A percentile compares a stretch with the other conserved stretches of the same genome.
Evolutionary conservation across 352 stramenopile genomes (phyloP).

Genomic region (Blastocystis sp.): DNA sequence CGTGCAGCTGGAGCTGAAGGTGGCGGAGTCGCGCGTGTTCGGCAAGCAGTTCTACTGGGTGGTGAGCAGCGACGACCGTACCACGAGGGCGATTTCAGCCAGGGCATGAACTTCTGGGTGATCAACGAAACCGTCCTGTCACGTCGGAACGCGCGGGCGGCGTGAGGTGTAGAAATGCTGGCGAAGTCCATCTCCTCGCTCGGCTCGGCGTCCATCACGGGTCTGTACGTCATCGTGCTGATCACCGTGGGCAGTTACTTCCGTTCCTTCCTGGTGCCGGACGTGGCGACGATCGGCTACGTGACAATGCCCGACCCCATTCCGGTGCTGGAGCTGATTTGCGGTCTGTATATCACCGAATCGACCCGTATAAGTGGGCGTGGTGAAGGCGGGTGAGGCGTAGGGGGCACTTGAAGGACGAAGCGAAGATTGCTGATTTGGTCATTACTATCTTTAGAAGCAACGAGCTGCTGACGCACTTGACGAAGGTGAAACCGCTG

Average conservation of each 20-base stretch:
- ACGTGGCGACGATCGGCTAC: slow-evolving; percentile 54
- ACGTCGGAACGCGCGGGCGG: background rate
- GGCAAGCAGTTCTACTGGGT: slow-evolving; percentile 49
- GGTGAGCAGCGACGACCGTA: slow-evolving; percentile 12
- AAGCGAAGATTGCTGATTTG: slow-evolving; percentile 46
- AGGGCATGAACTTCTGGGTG: slow-evolving; percentile 52
- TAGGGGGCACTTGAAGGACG: slow-evolving; percentile 59
- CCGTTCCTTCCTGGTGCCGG: slow-evolving; percentile 51
- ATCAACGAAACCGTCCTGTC: slow-evolving; percentile 58
- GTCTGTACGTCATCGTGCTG: slow-evolving; percentile 65
- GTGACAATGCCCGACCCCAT: slow-evolving; percentile 53
- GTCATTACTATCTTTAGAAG: slow-evolving; percentile 56
- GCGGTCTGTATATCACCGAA: slow-evolving; percentile 66
- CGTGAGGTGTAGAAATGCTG: slow-evolving; percentile 38
- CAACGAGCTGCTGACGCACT: slow-evolving; percentile 44
- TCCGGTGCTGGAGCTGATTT: slow-evolving; percentile 58
- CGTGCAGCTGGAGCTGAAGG: slow-evolving; percentile 22
- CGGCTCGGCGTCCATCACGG: slow-evolving; percentile 53
- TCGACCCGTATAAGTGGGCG: slow-evolving; percentile 52
- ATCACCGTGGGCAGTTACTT: slow-evolving; percentile 58
- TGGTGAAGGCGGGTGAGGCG: background rate
- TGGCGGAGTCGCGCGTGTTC: background rate
- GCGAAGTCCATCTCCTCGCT: slow-evolving; percentile 39
- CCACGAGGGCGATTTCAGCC: background rate
- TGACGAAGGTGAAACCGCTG: slow-evolving; percentile 36